Evolutionary conservation across 139 green algal species (phyloP), one percentile per base, ranked within the genome.

Genomic region (Raphidocelis subcapitata): DNA sequence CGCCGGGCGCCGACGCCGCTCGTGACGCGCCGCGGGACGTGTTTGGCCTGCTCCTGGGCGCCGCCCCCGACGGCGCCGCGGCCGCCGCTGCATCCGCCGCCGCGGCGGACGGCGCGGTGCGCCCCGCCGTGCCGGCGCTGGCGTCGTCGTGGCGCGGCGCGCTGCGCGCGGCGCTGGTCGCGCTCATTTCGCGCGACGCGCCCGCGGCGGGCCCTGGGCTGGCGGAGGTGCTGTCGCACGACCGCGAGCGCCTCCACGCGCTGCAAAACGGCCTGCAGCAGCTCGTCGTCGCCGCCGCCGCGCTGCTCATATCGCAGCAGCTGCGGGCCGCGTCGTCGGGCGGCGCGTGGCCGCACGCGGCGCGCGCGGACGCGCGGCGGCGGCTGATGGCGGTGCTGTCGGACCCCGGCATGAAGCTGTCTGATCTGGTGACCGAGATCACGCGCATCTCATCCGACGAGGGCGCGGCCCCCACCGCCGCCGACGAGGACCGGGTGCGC

Each of bases 261-360:
- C 73, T 77, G 10, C 91, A 96, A 77, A 91, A 92, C 68, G 62
- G 65, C 24, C 90, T 94, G 73, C 91, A 96, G 81, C 78, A 74
- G 41, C 76, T 93, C 61, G 44, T 92, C 51, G 91, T 96, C 18
- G 67, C 85, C 1, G 77, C 81, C 10, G 75, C 77, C 32, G 85
- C 81, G n/a, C 76, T 95, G 70, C 75, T 90, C 63, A 76, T 93
- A 24, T 70, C 86, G 41, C 52, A 77, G 51, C 85, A 92, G 78
- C 37, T 85, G 35, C 66, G 63, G 8, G 24, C 47, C 37, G 63
- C 65, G 24, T 44, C 51, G 18, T 41, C 35, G n/a, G 36, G 55
- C 21, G 14, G 70, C 28, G 26, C 62, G 2, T 82, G 79, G 77
- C 35, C 26, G 76, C 54, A 16, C 67, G 41, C 41, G n/a, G 32